Percentiles rank a stretch among this genome's conserved stretches.
Evolutionary conservation across 176 grass and related monocot genomes (phyloP).

Genomic region (Carex littledalei): DNA sequence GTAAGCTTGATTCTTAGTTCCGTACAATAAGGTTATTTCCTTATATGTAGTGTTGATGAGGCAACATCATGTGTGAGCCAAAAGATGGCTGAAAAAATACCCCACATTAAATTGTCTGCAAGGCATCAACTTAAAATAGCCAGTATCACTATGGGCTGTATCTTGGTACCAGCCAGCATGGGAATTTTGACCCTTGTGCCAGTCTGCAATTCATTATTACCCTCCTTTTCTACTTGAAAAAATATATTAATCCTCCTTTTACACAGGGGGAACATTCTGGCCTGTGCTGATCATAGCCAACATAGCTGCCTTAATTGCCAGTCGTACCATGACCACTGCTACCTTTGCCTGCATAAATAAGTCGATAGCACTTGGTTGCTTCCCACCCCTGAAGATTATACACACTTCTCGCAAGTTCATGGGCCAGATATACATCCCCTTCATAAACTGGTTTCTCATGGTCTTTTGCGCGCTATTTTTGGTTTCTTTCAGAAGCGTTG

Average conservation of each 20-base stretch:
- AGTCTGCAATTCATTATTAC: not conserved
- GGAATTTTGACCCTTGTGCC: not conserved
- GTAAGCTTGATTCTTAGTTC: not conserved
- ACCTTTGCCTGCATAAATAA: conserved; percentile 96
- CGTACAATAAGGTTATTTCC: not conserved
- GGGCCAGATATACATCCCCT: conserved; percentile 93
- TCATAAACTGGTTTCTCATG: conserved; percentile 93
- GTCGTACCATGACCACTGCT: conserved; percentile 86
- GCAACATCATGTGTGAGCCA: not conserved
- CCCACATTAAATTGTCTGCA: not conserved
- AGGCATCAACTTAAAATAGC: not conserved
- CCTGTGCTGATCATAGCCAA: conserved; percentile 80
- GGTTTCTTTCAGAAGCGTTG: conserved; percentile 53
- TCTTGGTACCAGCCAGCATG: not conserved
- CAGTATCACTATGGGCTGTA: not conserved
- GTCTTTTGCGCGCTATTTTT: conserved; percentile 66
- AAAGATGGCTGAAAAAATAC: not conserved
- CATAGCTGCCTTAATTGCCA: conserved; percentile 91
- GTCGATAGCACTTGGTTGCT: conserved; percentile 88
- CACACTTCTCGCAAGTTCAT: conserved; percentile 96
- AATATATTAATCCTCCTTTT: conserved; percentile 11
- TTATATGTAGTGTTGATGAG: not conserved
- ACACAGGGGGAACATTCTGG: conserved; percentile 76
- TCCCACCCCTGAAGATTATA: conserved; percentile 90
- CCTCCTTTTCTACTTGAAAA: not conserved